Evolutionary conservation across 1,139 yeast species (phyloP).

Genomic region (Kodamaea fungicola): DNA sequence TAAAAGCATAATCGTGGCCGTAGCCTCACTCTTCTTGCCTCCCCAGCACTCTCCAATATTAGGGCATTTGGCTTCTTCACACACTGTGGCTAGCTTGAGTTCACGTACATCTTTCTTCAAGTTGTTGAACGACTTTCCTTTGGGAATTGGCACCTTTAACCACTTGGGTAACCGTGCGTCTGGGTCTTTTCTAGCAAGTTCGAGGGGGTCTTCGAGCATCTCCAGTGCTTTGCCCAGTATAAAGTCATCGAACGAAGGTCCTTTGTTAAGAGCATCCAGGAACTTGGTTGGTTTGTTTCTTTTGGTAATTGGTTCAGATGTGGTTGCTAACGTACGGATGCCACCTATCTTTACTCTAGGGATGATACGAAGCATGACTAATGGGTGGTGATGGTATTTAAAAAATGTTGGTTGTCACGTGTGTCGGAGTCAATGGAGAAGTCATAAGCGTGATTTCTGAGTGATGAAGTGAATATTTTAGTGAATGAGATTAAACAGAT

Average conservation of each 20-base stretch:
- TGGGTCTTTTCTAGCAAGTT: conserved; percentile 57
- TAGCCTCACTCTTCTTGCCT: conserved; percentile 92
- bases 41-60: conserved; percentile 99
- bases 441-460: too few species aligned
- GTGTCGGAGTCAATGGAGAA: conserved; percentile 1
- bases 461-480: too few species aligned
- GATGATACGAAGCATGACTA: too few species aligned
- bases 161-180: conserved; percentile 81
- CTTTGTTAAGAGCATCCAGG: conserved; percentile 70
- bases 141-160: conserved; percentile 94
- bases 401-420: conserved; percentile 1
- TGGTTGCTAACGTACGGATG: conserved; percentile 3
- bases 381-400: neutral
- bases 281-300: conserved; percentile 54
- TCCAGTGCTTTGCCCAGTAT: conserved; percentile 74
- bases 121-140: conserved; percentile 77
- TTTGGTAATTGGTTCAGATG: conserved; percentile 4
- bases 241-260: conserved; percentile 94
- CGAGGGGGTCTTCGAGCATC: conserved; percentile 61
- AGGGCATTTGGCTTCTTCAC: conserved; percentile 98
- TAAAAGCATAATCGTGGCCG: conserved; percentile 97
- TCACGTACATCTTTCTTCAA: conserved; percentile 86
- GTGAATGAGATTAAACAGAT: too few species aligned
- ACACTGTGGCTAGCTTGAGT: conserved; percentile 86
- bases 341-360: neutral